Evolutionary conservation across 345 rosid species (phyloP), one percentile per base, ranked within the genome.

Genomic region (Populus alba): DNA sequence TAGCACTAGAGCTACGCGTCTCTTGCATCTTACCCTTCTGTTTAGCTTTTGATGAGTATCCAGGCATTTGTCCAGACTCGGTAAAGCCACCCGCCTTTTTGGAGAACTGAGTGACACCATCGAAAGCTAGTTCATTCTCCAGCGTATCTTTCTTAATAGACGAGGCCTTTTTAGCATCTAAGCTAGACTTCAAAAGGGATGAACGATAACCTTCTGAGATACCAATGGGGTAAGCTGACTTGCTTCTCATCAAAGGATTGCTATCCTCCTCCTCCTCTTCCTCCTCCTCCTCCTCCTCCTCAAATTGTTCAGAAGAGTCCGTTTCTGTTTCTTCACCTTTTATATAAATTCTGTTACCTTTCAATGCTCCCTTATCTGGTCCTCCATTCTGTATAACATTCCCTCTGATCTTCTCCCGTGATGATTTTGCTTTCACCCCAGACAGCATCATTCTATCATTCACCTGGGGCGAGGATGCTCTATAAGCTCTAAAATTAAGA

Each of bases 241-340:
- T 89, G 77, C 86, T 88, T 78, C 88, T 84, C 80, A 79, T 74
- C 67, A 87, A 80, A 82, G 82, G 89, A 79, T 83, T 87, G 86
- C 82, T 72, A 74, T 61, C 85, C 41, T 89, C 95, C n/a, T 87
- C 95, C 31, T 88, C 87, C 22, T 89, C 89, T 13, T 38, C 39
- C 41, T 38, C 41, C 39, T 38, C 39, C 8, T 41, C 12, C 43
- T 10, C 43, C 10, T 8, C 3, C 12, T 41, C 45, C 12, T 41
- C 85, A 75, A 79, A 87, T 55, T 87, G 89, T 55, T 89, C 92
- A 11, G 94, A 90, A 27, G 99, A 91, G 76, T 93, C 97, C 5
- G 97, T 90, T 78, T 95, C 97, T 38, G 98, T 93, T 81, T 91
- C 98, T 79, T 95, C 95, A 70, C 82, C 85, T 84, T 77, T 84